These are phyloP conservation scores for Paramyrothecium sp. DNA, from an alignment of 2,329 filamentous ascomycete genomes.

Conservation along the genomic window DNA sequence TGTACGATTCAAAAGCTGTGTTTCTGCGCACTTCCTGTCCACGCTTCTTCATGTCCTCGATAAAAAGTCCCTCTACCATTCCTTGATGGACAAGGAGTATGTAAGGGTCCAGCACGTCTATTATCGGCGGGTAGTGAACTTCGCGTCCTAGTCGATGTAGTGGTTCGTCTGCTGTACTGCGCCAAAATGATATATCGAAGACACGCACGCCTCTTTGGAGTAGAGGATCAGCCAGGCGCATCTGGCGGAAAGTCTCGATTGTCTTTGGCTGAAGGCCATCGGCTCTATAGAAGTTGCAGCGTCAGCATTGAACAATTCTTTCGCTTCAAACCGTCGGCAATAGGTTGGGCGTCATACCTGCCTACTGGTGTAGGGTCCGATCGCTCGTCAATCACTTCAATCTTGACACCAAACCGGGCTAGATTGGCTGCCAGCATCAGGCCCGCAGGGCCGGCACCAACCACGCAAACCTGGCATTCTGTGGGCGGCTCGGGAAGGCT, in stretches of 20 bases:
- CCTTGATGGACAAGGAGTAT: constrained; percentile 68
- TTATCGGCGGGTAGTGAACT: constrained; percentile 64
- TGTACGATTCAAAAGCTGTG: constrained; percentile 61
- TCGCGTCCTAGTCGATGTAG: constrained; percentile 63
- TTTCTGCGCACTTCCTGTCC: constrained; percentile 63
- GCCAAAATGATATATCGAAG: constrained; percentile 75
- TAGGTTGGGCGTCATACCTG: constrained; percentile 29
- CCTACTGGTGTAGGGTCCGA: constrained; percentile 67
- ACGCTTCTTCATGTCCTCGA: constrained; percentile 65
- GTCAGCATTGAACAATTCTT: constrained; percentile 11
- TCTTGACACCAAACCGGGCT: constrained; percentile 64
- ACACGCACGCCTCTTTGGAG: constrained; percentile 67
- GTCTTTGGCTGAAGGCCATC: constrained; percentile 77
- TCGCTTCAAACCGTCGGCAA: constrained; percentile 4
- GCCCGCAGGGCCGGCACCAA: constrained; percentile 55
- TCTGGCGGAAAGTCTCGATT: constrained; percentile 73
- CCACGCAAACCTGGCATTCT: constrained; percentile 48
- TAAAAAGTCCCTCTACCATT: constrained; percentile 70
- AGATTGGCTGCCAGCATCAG: constrained; percentile 56
- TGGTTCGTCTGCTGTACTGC: constrained; percentile 46
- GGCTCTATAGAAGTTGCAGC: constrained; percentile 39
- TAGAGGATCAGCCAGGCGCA: constrained; percentile 68
- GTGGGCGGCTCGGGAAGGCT: constrained; percentile 46
- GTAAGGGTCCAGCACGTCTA: constrained; percentile 56
- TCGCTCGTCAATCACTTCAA: constrained; percentile 67